A percentile compares a stretch with the other conserved stretches of the same genome.
Evolutionary conservation across 805 yeast species (phyloP).

Genomic region (Debaryomyces prosopidis): DNA sequence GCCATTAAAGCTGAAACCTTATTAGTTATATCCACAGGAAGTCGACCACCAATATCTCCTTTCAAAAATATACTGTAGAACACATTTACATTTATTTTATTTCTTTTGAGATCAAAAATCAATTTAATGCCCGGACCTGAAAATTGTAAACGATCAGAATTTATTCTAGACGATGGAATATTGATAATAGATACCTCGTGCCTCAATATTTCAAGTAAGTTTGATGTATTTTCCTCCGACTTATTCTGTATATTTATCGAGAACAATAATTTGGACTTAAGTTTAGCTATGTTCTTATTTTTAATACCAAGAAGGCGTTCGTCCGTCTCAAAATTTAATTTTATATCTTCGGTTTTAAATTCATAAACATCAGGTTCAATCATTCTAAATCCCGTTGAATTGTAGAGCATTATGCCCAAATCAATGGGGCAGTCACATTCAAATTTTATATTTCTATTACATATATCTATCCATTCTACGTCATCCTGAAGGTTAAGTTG

Average conservation of each 20-base stretch:
- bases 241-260: conserved; percentile 11
- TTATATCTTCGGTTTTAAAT: conserved; percentile 13
- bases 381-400: not conserved
- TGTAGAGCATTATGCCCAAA: not conserved
- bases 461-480: conserved; percentile 11
- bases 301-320: conserved; percentile 9
- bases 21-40: conserved; percentile 16
- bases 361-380: conserved; percentile 1
- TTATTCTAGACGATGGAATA: conserved; percentile 7
- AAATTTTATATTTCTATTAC: conserved; percentile 9
- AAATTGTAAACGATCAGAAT: conserved; percentile 7
- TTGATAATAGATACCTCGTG: conserved; percentile 16
- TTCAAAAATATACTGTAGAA: conserved; percentile 14
- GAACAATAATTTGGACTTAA: conserved; percentile 10
- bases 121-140: conserved; percentile 9
- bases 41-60: conserved; percentile 17
- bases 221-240: not conserved
- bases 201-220: conserved; percentile 5
- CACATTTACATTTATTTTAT: conserved; percentile 12
- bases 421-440: conserved; percentile 10
- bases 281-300: conserved; percentile 9
- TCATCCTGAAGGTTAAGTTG: conserved; percentile 3
- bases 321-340: conserved; percentile 9
- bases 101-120: conserved; percentile 9
- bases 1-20: not conserved